Percentiles rank a stretch among this genome's conserved stretches.
These are phyloP conservation scores for Lentinula raphanica DNA, from an alignment of 768 basidiomycete species.

Conservation along the genomic window DNA sequence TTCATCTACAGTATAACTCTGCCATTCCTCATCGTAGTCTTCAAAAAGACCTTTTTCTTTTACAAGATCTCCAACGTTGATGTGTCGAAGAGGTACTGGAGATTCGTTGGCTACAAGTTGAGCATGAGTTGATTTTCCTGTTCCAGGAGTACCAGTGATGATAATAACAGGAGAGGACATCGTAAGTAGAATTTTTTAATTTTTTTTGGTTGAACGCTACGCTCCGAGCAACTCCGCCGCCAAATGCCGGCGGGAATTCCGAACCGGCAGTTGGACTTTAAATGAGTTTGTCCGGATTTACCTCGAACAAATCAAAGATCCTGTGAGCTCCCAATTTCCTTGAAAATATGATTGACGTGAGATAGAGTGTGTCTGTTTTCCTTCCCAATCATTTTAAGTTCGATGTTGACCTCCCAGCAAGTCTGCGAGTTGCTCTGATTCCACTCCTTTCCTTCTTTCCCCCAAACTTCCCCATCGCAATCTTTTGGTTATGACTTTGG, in stretches of 20 bases:
- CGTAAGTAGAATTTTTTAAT: background rate
- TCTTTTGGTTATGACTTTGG: constrained; percentile 6
- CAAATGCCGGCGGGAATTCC: background rate
- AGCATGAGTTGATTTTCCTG: constrained; percentile 93
- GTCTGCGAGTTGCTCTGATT: background rate
- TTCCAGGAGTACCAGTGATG: constrained; percentile 91
- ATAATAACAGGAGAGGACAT: constrained; percentile 56
- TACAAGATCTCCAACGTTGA: constrained; percentile 89
- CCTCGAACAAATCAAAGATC: background rate
- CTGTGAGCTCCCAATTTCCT: background rate
- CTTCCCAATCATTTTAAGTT: background rate
- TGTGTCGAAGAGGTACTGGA: constrained; percentile 63
- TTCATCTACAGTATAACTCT: constrained; percentile 90
- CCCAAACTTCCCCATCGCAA: background rate
- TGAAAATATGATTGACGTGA: constrained; percentile 3
- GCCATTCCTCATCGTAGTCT: constrained; percentile 92
- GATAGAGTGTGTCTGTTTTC: background rate
- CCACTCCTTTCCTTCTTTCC: background rate
- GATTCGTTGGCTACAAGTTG: constrained; percentile 74
- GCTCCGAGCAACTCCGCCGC: background rate
- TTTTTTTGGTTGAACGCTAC: background rate
- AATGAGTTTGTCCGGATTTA: background rate
- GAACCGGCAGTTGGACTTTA: background rate
- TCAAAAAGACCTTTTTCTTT: constrained; percentile 80
- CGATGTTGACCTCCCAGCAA: constrained; percentile 5